These are phyloP conservation scores for Naematelia aurantialba DNA, from an alignment of 768 basidiomycete species.

Conservation along the genomic window DNA sequence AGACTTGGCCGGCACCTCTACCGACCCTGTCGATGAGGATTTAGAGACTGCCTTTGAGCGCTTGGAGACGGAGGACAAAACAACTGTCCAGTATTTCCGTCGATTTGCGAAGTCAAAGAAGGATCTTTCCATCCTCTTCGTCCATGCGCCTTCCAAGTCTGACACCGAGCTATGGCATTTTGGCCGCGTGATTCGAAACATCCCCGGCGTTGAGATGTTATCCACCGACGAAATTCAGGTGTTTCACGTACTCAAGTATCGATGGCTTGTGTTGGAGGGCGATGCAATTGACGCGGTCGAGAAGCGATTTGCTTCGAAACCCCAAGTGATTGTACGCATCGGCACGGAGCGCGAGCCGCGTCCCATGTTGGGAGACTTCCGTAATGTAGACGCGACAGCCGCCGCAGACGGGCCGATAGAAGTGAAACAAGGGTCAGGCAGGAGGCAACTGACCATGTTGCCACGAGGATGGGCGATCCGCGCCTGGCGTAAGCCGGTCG, in stretches of 20 bases:
- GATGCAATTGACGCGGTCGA: slow-evolving; percentile 64
- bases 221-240: slow-evolving; percentile 62
- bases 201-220: slow-evolving; percentile 64
- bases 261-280: slow-evolving; percentile 73
- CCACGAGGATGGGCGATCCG: neutral
- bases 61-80: slow-evolving; percentile 59
- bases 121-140: slow-evolving; percentile 42
- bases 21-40: neutral
- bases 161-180: slow-evolving; percentile 47
- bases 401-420: neutral
- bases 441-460: no score
- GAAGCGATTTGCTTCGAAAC: neutral
- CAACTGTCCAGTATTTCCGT: neutral
- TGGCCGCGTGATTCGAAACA: slow-evolving; percentile 63
- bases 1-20: no score
- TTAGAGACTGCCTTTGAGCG: neutral
- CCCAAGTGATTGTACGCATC: neutral
- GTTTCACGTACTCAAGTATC: slow-evolving; percentile 80
- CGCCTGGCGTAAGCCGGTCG: neutral
- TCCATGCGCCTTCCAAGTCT: slow-evolving; percentile 28
- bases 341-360: neutral
- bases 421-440: no score
- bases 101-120: slow-evolving; percentile 5
- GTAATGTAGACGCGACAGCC: no score
- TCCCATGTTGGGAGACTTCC: no score